phyloP scores from a whole-genome alignment of 495 filamentous ascomycete species.

The Aspergillus diversus region DNA sequence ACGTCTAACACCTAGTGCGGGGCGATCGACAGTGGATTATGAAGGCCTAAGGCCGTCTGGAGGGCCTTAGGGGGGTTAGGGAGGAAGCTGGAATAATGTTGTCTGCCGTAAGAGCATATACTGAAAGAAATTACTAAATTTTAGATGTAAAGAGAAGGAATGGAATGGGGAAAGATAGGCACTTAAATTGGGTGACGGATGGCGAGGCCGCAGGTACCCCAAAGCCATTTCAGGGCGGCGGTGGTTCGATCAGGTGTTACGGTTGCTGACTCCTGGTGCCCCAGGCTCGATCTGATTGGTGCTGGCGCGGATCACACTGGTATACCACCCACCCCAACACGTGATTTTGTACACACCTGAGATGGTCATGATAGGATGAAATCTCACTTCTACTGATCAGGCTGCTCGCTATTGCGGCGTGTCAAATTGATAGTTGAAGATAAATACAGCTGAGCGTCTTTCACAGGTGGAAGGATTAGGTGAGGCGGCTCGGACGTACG shows the following conservation, averaged over 20 bases:
- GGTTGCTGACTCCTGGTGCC: not conserved
- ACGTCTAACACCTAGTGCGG: constrained; percentile 24
- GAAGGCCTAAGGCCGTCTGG: not conserved
- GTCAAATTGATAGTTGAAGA: not conserved
- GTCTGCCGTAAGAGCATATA: not conserved
- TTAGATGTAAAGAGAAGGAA: not conserved
- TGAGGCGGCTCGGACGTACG: not conserved
- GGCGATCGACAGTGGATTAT: constrained; percentile 14
- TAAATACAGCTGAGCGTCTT: not conserved
- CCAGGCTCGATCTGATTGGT: constrained; percentile 21
- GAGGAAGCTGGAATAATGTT: not conserved
- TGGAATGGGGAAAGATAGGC: not conserved
- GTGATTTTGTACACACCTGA: constrained; percentile 11
- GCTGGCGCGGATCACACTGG: not conserved
- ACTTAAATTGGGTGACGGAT: not conserved
- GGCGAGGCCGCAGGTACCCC: not conserved
- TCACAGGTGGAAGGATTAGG: not conserved
- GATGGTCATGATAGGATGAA: not conserved
- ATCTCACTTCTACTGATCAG: not conserved
- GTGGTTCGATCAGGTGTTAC: constrained; percentile 16
- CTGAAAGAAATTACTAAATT: not conserved
- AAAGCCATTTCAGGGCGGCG: not conserved
- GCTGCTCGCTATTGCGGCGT: not conserved
- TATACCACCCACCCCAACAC: constrained; percentile 6
- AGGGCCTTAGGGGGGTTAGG: not conserved